Conservation (phyloP, 345 rosid species). For the Melaleuca alternifolia region DNA sequence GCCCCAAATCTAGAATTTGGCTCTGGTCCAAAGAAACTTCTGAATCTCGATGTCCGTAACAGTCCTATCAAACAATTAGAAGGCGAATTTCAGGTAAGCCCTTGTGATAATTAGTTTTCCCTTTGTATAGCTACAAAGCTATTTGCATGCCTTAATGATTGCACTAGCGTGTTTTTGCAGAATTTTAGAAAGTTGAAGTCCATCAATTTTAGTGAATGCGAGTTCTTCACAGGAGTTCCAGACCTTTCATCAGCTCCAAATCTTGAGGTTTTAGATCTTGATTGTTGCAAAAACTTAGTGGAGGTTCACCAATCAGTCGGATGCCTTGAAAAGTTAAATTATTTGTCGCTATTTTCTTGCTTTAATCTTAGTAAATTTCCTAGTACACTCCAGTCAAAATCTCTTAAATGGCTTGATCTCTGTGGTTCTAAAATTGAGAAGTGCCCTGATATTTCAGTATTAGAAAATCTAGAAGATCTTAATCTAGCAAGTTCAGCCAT, state of each 20-base stretch:
- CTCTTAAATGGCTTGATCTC: rapidly evolving
- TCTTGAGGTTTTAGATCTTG: no score
- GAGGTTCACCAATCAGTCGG: background rate
- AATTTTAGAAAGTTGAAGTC: no score
- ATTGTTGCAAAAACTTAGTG: background rate
- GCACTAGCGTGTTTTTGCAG: no score
- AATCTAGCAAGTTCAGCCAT: background rate
- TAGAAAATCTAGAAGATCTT: background rate
- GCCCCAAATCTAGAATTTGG: background rate
- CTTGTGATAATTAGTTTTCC: background rate
- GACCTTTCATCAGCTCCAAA: background rate
- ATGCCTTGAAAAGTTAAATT: background rate
- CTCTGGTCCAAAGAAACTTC: background rate
- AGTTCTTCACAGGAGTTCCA: background rate
- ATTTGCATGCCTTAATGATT: background rate
- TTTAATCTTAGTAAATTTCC: background rate
- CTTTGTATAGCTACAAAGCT: background rate
- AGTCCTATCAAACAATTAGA: background rate
- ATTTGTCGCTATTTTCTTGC: rapidly evolving
- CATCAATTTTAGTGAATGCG: background rate
- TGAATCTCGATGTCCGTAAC: background rate
- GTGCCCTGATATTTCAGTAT: background rate
- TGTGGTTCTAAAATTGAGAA: background rate
- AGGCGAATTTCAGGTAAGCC: background rate
- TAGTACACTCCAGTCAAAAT: rapidly evolving